phyloP scores from a whole-genome alignment of 345 rosid species.

The Ceriops tagal region DNA sequence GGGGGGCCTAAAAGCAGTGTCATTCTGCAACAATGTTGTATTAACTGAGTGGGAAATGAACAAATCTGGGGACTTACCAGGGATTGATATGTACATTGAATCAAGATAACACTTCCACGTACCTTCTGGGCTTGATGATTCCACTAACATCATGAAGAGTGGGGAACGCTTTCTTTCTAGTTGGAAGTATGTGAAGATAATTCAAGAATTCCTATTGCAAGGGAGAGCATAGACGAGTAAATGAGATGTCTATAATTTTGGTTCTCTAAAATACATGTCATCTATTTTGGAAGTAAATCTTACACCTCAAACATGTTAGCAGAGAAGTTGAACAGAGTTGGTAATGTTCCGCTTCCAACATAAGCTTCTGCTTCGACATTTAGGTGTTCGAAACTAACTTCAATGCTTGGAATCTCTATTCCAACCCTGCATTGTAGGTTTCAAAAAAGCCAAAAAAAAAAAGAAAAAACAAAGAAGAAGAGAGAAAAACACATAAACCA shows the following conservation, averaged over 20 bases:
- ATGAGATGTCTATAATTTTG: not conserved
- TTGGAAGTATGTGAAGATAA: slow-evolving; percentile 43
- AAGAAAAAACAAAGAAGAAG: no score
- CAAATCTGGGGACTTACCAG: not conserved
- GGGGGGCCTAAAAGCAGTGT: slow-evolving; percentile 78
- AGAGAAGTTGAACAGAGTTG: slow-evolving; percentile 48
- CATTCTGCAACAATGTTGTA: slow-evolving; percentile 28
- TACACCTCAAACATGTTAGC: slow-evolving; percentile 50
- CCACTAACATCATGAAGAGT: slow-evolving; percentile 48
- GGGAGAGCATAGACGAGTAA: not conserved
- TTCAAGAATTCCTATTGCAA: slow-evolving; percentile 40
- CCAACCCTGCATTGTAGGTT: slow-evolving; percentile 55
- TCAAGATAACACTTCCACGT: not conserved
- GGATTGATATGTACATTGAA: not conserved
- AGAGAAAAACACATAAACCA: not conserved
- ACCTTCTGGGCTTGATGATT: slow-evolving; percentile 55
- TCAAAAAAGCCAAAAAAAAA: not conserved
- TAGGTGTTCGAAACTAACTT: slow-evolving; percentile 77
- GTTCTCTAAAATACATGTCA: not conserved
- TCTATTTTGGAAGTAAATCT: not conserved
- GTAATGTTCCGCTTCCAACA: slow-evolving; percentile 58
- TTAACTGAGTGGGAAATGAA: not conserved
- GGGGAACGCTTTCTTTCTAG: slow-evolving; percentile 42
- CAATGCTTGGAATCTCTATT: slow-evolving; percentile 78
- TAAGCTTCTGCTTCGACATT: slow-evolving; percentile 61